Evolutionary conservation across 2,329 filamentous ascomycete genomes (phyloP).

Genomic region (Ascochyta clinopodiicola): DNA sequence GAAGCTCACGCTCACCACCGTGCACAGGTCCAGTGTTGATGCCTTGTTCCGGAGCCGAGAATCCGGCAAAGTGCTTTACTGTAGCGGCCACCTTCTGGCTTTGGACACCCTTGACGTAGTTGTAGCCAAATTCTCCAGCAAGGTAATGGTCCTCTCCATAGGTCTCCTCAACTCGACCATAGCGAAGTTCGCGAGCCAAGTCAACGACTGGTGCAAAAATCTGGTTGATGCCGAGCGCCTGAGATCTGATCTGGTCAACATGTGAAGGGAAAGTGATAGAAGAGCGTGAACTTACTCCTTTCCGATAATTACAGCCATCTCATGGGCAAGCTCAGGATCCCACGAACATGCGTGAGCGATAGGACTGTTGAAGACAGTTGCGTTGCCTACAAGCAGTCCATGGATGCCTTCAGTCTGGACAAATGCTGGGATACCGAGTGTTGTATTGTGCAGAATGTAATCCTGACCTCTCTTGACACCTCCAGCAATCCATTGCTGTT

Average conservation of each 20-base stretch:
- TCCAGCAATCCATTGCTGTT: conserved; percentile 67
- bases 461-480: conserved; percentile 72
- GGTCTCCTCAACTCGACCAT: conserved; percentile 76
- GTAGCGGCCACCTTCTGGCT: conserved; percentile 70
- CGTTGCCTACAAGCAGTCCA: conserved; percentile 73
- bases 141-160: conserved; percentile 74
- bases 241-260: conserved; percentile 45
- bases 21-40: conserved; percentile 70
- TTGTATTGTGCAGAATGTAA: conserved; percentile 71
- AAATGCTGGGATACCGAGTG: conserved; percentile 72
- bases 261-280: background rate
- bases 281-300: conserved; percentile 54
- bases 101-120: conserved; percentile 67
- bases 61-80: conserved; percentile 78
- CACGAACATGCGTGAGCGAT: conserved; percentile 76
- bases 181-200: conserved; percentile 73
- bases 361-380: conserved; percentile 80
- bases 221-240: conserved; percentile 73
- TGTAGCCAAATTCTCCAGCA: conserved; percentile 71
- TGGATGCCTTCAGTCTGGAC: conserved; percentile 79
- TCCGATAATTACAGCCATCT: conserved; percentile 72
- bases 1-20: conserved; percentile 61
- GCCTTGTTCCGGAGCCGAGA: conserved; percentile 73
- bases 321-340: conserved; percentile 68
- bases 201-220: conserved; percentile 75